These are phyloP conservation scores for Podila epicladia DNA, from an alignment of 192 early-diverging fungal species.

Conservation along the genomic window DNA sequence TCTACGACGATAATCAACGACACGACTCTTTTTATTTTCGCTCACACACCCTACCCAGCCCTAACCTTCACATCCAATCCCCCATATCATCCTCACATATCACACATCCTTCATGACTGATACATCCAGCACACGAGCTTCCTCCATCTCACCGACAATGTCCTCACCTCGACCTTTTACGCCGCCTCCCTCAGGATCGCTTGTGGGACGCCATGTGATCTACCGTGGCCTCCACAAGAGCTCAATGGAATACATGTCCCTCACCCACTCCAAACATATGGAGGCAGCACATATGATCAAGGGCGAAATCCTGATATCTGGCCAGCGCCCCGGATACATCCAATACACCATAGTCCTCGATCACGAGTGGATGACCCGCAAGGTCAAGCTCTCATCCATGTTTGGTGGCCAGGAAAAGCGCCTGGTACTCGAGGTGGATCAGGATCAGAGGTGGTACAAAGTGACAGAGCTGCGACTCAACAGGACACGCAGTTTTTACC, in stretches of 20 bases:
- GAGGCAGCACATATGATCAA: constrained; percentile 48
- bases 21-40: not conserved
- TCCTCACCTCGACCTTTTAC: constrained; percentile 27
- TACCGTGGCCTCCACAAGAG: constrained; percentile 34
- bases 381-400: constrained; percentile 43
- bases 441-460: constrained; percentile 47
- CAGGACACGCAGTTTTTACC: constrained; percentile 38
- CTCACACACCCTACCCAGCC: no score
- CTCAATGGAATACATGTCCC: constrained; percentile 50
- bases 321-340: constrained; percentile 37
- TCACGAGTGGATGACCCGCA: constrained; percentile 41
- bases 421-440: constrained; percentile 39
- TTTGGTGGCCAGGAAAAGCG: constrained; percentile 39
- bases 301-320: constrained; percentile 46
- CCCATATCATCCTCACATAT: not conserved
- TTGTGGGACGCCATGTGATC: constrained; percentile 37
- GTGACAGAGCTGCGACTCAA: constrained; percentile 37
- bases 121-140: not conserved
- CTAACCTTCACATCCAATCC: not conserved
- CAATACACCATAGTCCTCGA: constrained; percentile 48
- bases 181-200: constrained; percentile 39
- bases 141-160: constrained; percentile 17
- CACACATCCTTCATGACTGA: not conserved
- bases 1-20: not conserved
- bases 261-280: constrained; percentile 32